Percentiles rank a stretch among this genome's conserved stretches.
Conservation (phyloP, 306 rosid genomes). For the Dalbergia cochinchinensis region DNA sequence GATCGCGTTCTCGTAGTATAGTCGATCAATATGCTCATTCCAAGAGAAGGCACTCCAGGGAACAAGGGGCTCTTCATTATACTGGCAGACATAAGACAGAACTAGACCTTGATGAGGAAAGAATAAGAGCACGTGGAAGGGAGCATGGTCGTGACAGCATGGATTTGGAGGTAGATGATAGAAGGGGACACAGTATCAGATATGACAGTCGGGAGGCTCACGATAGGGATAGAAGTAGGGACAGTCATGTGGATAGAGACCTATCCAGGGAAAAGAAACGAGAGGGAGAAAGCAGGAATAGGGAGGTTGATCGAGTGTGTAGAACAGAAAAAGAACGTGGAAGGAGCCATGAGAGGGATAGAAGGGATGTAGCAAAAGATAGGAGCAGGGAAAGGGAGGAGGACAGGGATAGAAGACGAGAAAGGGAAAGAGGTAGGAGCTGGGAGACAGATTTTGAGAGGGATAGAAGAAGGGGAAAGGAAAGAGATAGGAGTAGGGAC, state of each 20-base stretch:
- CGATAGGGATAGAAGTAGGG: slow-evolving; percentile 59
- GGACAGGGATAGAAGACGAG: slow-evolving; percentile 66
- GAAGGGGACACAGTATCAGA: slow-evolving; percentile 53
- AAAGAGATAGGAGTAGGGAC: slow-evolving; percentile 61
- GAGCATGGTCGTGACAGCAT: slow-evolving; percentile 43
- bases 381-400: slow-evolving; percentile 64
- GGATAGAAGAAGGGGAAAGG: slow-evolving; percentile 59
- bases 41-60: slow-evolving; percentile 56
- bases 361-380: slow-evolving; percentile 64
- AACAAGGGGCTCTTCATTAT: slow-evolving; percentile 41
- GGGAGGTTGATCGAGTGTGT: slow-evolving; percentile 53
- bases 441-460: slow-evolving; percentile 58
- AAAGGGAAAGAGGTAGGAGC: slow-evolving; percentile 63
- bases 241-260: slow-evolving; percentile 56
- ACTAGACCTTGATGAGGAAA: slow-evolving; percentile 57
- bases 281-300: slow-evolving; percentile 57
- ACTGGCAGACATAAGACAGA: slow-evolving; percentile 52
- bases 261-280: slow-evolving; percentile 51
- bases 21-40: slow-evolving; percentile 68
- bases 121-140: slow-evolving; percentile 36
- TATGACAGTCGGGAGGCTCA: slow-evolving; percentile 51
- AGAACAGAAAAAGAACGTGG: slow-evolving; percentile 55
- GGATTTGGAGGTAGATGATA: slow-evolving; percentile 58
- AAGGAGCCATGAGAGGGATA: slow-evolving; percentile 61
- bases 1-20: slow-evolving; percentile 65